Evolutionary conservation across 768 basidiomycete species (phyloP), one percentile per base, ranked within the genome.

Genomic region (Clathrus columnatus): DNA sequence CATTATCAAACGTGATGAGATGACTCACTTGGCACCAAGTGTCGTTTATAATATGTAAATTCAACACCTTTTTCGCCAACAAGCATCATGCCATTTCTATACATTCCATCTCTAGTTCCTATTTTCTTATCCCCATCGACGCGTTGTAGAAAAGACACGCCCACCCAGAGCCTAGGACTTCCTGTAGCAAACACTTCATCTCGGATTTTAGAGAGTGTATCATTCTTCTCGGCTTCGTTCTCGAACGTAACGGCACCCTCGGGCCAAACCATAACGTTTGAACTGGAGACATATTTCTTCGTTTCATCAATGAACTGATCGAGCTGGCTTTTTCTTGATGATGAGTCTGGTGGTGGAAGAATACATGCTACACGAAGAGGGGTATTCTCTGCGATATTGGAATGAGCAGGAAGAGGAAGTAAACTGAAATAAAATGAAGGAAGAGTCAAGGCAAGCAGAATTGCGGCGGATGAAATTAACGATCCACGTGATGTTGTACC

Each of bases 211-310:
- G 67, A 61, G 54, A 91, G 75, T 0, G 76, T 81, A 3, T 67
- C 68, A 18, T 71, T 66, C 57, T 77, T 77, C 51, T 82, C 84
- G 18, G 59, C 60, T 11, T 67, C 66, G 29, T 74, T 77, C 29
- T 73, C 70, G 63, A 92, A 92, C 1, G 71, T 65, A 0, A 91
- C 80, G 0, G 88, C 87, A 5, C 83, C 82, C 67, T 91, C 89
- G 0, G 90, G 88, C 87, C 89, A 91, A 1, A 92, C 70, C 16
- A 89, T 62, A 16, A 92, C 63, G 42, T 77, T 75, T 0, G 85
- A 82, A 4, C 59, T 47, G 5, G 51, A 64, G 7, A 69, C 71
- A 54, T 83, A 61, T n/a, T 63, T 73, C 43, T 62, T 61, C 2
- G 76, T 81, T 65, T 86, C 87, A 0, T 45, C 29, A n/a, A 89